Percentiles rank a stretch among this genome's conserved stretches.
Conservation (phyloP, 257 asterid species). For the Coffea canephora region DNA sequence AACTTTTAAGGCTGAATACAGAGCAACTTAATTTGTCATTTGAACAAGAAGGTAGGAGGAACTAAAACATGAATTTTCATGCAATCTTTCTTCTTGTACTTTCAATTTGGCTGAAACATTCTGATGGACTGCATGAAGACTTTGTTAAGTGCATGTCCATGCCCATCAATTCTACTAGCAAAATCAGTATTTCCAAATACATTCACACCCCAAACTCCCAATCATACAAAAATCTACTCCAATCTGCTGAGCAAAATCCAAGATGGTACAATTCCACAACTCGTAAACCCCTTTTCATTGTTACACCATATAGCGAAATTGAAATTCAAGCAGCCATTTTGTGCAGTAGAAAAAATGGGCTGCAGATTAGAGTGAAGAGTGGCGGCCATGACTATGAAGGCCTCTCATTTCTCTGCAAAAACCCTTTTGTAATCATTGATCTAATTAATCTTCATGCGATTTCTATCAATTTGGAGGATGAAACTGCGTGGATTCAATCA, state of each 20-base stretch:
- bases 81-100: neutral
- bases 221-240: conserved; percentile 21
- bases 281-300: conserved; percentile 17
- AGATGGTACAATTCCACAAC: conserved; percentile 30
- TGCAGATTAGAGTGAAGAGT: conserved; percentile 28
- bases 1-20: neutral
- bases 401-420: conserved; percentile 23
- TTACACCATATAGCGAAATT: conserved; percentile 22
- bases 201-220: conserved; percentile 19
- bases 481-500: conserved; percentile 32
- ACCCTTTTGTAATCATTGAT: conserved; percentile 23
- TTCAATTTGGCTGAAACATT: neutral
- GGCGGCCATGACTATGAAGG: conserved; percentile 13
- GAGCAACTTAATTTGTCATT: neutral
- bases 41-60: neutral
- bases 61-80: conserved; percentile 3
- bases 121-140: conserved; percentile 13
- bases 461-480: conserved; percentile 16
- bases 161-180: neutral
- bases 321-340: conserved; percentile 23
- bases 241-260: conserved; percentile 31
- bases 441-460: conserved; percentile 12
- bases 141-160: conserved; percentile 27
- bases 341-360: conserved; percentile 18
- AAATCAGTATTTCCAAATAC: neutral